These are phyloP conservation scores for Cardamine chenopodiifolia DNA, from an alignment of 345 rosid genomes.

Conservation along the genomic window DNA sequence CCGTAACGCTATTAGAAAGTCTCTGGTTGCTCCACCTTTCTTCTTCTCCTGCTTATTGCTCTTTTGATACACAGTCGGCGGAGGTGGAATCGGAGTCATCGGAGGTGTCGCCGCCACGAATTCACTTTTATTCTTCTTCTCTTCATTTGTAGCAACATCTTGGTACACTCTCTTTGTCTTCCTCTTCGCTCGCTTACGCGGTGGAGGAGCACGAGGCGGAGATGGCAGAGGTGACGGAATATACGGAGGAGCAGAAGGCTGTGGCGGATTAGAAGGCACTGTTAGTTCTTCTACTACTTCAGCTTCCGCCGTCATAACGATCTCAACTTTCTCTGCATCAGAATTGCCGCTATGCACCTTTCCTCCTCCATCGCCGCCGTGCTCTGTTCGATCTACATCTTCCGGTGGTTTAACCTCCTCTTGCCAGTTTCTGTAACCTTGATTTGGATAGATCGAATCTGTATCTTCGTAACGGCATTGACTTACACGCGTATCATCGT, in stretches of 20 bases:
- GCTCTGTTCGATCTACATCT: constrained; percentile 8
- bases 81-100: constrained; percentile 40
- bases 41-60: constrained; percentile 50
- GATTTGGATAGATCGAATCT: constrained; percentile 36
- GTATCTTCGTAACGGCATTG: constrained; percentile 41
- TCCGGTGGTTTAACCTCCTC: constrained; percentile 26
- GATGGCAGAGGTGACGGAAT: constrained; percentile 24
- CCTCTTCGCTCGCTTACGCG: constrained; percentile 32
- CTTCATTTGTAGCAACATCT: constrained; percentile 25
- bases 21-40: constrained; percentile 65
- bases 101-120: constrained; percentile 27
- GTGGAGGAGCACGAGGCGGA: constrained; percentile 32
- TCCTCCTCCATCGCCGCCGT: constrained; percentile 10
- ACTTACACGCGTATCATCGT: constrained; percentile 69
- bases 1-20: constrained; percentile 55
- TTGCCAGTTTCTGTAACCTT: constrained; percentile 27
- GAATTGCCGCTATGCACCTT: constrained; percentile 5
- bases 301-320: constrained; percentile 21
- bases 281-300: constrained; percentile 17
- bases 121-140: constrained; percentile 27
- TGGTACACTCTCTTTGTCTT: constrained; percentile 36
- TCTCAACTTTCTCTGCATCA: constrained; percentile 25
- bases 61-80: constrained; percentile 30
- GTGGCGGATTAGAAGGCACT: not conserved
- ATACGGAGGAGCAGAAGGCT: constrained; percentile 12